Evolutionary conservation across 805 yeast genomes (phyloP).

Genomic region (Tetrapisispora nanseiensis): DNA sequence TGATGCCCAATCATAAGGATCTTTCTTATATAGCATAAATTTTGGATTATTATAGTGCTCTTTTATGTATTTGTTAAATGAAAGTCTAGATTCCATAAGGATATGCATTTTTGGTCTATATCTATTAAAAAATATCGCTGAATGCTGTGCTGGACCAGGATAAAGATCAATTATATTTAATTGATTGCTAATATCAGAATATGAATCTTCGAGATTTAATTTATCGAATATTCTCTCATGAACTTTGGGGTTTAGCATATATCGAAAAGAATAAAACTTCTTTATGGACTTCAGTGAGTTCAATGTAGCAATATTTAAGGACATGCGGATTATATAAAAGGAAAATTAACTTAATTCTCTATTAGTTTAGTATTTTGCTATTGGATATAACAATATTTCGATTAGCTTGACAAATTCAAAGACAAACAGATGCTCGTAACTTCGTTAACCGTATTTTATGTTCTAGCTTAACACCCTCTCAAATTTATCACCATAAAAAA

Average conservation of each 20-base stretch:
- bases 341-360: no score
- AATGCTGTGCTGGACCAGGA: conserved; percentile 50
- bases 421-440: no score
- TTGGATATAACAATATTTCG: no score
- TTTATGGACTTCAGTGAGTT: conserved; percentile 11
- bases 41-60: conserved; percentile 13
- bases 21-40: conserved; percentile 29
- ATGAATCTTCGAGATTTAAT: conserved; percentile 32
- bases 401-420: no score
- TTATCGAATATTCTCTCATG: conserved; percentile 36
- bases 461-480: no score
- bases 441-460: no score
- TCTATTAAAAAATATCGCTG: conserved; percentile 50
- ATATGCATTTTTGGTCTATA: conserved; percentile 56
- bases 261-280: conserved; percentile 17
- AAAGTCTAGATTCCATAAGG: conserved; percentile 43
- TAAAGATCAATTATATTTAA: conserved; percentile 51
- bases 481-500: no score
- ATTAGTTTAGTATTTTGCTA: no score
- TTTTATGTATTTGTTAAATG: conserved; percentile 7
- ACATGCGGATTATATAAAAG: no score
- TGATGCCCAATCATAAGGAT: conserved; percentile 64
- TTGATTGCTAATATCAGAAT: conserved; percentile 25
- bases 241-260: conserved; percentile 15
- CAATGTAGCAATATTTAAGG: conserved; percentile 7